Conservation (phyloP, 129 eudicot species). For the Flaveria trinervia region DNA sequence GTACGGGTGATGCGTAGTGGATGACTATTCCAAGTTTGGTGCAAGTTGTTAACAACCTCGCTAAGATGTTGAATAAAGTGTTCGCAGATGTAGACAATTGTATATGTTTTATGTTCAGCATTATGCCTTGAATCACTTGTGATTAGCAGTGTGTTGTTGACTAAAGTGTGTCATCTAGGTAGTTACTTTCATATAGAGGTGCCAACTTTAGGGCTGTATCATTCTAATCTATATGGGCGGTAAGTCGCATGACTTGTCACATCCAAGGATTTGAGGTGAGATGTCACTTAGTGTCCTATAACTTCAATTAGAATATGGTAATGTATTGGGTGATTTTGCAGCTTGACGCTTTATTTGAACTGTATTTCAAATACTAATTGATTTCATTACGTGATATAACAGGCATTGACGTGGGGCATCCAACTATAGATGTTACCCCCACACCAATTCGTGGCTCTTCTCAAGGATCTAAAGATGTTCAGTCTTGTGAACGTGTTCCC, state of each 20-base stretch:
- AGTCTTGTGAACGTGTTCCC: conserved; percentile 60
- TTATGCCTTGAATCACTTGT: background rate
- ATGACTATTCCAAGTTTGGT: conserved; percentile 2
- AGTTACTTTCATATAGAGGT: conserved; percentile 6
- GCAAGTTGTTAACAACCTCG: background rate
- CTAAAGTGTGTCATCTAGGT: background rate
- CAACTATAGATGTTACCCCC: conserved; percentile 51
- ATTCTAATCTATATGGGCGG: conserved; percentile 14
- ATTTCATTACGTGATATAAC: conserved; percentile 21
- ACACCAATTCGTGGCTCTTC: conserved; percentile 24
- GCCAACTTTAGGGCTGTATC: background rate
- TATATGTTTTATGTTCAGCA: conserved; percentile 8
- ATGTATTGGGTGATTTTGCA: conserved; percentile 2
- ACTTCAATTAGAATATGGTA: conserved; percentile 16
- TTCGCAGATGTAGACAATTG: background rate
- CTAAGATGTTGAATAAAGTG: background rate
- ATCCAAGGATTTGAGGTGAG: background rate
- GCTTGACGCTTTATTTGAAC: background rate
- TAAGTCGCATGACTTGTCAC: background rate
- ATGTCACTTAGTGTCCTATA: background rate
- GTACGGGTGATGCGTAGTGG: background rate
- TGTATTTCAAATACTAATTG: conserved; percentile 25
- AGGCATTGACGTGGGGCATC: conserved; percentile 64
- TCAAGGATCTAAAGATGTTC: conserved; percentile 49
- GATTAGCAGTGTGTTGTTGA: background rate